Base-by-base conservation (phyloP, 2,329 filamentous ascomycete species). In the Sclerotinia glacialis region DNA sequence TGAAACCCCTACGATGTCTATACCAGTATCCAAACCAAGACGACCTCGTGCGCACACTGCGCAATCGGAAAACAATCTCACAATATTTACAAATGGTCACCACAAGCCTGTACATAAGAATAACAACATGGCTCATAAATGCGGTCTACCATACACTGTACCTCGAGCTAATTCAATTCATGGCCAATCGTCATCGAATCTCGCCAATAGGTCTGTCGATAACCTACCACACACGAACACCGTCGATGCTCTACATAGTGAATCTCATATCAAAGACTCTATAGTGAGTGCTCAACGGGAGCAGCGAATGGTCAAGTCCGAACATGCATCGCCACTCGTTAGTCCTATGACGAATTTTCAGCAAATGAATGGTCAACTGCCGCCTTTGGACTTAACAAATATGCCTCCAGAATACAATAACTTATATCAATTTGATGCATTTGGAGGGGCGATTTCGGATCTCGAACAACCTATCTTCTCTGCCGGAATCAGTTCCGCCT, bases 41-140 rank as follows among this genome's bases (percentile, higher is more conserved):
- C 81, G 84, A 72, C 83, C 85, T 71, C 81, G 86, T 70, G 85
- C 87, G 67, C 85, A 86, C 74, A 88, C 86, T 53, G 82, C 84
- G 64, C 86, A 86, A 72, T 87, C 86, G 6, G 87, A 89, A 68
- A 82, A 80, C 64, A 74, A 72, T 42, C 77, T 89, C 65, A 82
- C 82, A 58, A 85, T 87, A 71, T 86, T 89, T 73, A 82, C 86
- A 71, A 83, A 88, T 72, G 86, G 86, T 61, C 85, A 88, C 72
- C 86, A 87, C 78, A 88, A 86, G 73, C 83, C 86, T 21, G 79
- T 82, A 16, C 82, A 85, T 74, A 87, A 87, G 78, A 84, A 85
- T 76, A 81, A 83, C 72, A 85, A 85, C 70, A 82, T 83, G 42
- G 82, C 85, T 40, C 85, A 88, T 71, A 87, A 88, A 76, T 83